Evolutionary conservation across 1,139 yeast genomes (phyloP).

Genomic region (Protomyces inouyei): DNA sequence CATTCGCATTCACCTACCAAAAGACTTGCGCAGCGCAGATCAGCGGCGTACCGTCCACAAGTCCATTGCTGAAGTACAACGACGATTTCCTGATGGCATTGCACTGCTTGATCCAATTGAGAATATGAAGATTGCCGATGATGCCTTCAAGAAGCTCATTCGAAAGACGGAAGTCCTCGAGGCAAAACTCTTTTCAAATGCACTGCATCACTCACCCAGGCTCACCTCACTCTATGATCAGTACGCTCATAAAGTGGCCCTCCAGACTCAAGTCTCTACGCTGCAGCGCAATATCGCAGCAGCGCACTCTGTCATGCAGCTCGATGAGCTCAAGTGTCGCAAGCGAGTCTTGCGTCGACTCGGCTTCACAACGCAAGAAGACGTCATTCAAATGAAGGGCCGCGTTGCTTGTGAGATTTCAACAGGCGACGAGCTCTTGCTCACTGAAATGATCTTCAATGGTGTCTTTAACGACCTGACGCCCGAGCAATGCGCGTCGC

Average conservation of each 20-base stretch:
- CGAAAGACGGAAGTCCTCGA: constrained; percentile 74
- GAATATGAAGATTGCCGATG: constrained; percentile 85
- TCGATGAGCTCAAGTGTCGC: constrained; percentile 88
- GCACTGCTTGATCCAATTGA: constrained; percentile 85
- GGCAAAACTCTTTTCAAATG: constrained; percentile 63
- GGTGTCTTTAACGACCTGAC: constrained; percentile 86
- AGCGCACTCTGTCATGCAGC: constrained; percentile 85
- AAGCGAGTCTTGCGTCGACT: constrained; percentile 78
- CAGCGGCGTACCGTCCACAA: constrained; percentile 71
- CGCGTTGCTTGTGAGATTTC: constrained; percentile 95
- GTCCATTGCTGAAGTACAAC: constrained; percentile 70
- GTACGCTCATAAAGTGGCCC: constrained; percentile 59
- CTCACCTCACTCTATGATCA: constrained; percentile 56
- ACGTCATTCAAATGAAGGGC: constrained; percentile 89
- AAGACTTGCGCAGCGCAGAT: constrained; percentile 63
- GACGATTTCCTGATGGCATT: constrained; percentile 82
- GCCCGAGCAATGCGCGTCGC: constrained; percentile 87
- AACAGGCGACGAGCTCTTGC: constrained; percentile 83
- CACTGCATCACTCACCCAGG: constrained; percentile 62
- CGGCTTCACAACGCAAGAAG: constrained; percentile 73
- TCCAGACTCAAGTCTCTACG: constrained; percentile 57
- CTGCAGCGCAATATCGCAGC: constrained; percentile 64
- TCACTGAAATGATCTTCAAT: constrained; percentile 88
- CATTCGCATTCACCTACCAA: constrained; percentile 74
- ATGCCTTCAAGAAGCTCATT: constrained; percentile 62